Evolutionary conservation across 345 rosid genomes (phyloP).

Genomic region (Eucalyptus pauciflora): DNA sequence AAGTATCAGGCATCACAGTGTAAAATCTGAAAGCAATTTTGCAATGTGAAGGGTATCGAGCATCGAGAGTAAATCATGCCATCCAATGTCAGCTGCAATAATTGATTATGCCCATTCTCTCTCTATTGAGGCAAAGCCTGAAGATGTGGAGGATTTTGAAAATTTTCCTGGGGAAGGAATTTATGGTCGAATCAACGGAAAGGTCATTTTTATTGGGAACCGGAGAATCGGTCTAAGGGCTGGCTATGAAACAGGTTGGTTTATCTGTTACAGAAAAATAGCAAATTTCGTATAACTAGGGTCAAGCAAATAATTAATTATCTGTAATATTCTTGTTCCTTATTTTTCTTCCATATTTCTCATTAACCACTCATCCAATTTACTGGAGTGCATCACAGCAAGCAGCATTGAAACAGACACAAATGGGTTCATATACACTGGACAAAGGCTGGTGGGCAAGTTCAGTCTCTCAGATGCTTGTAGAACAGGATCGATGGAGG

Average conservation of each 20-base stretch:
- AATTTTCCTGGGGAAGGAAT: constrained; percentile 88
- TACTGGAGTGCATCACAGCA: neutral
- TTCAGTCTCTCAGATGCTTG: constrained; percentile 69
- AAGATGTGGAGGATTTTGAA: constrained; percentile 44
- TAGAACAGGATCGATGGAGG: constrained; percentile 58
- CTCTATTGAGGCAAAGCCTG: constrained; percentile 62
- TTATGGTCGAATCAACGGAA: constrained; percentile 48
- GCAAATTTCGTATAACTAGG: neutral
- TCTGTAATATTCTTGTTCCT: neutral
- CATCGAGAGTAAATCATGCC: constrained; percentile 73
- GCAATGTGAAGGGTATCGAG: constrained; percentile 56
- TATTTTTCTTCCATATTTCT: neutral
- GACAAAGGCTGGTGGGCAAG: constrained; percentile 22
- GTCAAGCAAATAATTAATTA: neutral
- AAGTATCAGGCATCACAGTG: neutral
- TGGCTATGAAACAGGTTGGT: constrained; percentile 37
- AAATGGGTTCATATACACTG: constrained; percentile 44
- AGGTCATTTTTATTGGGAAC: constrained; percentile 53
- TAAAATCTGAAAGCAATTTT: neutral
- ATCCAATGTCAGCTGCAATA: constrained; percentile 79
- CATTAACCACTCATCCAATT: neutral
- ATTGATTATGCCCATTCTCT: constrained; percentile 42
- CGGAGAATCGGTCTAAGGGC: constrained; percentile 47
- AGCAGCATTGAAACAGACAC: constrained; percentile 29
- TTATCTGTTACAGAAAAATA: neutral